These are phyloP conservation scores for Aspergillus coremiiformis DNA, from an alignment of 495 filamentous ascomycete species.

Conservation along the genomic window DNA sequence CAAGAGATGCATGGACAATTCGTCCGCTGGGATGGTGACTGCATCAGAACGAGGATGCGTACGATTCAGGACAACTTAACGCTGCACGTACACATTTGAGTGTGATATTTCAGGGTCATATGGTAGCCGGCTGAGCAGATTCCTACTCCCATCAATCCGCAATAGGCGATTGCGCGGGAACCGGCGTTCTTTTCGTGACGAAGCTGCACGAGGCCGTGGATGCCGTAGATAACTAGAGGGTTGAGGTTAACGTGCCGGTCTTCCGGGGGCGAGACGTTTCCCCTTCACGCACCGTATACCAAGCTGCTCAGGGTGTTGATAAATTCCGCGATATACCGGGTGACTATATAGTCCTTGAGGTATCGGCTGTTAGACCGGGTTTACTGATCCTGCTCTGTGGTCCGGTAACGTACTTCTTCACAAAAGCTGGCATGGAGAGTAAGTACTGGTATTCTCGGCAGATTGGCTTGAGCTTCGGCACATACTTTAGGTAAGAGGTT, in stretches of 20 bases:
- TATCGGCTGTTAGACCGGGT: neutral
- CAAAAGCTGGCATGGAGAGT: constrained; percentile 7
- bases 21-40: constrained; percentile 20
- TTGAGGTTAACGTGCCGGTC: neutral
- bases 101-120: constrained; percentile 44
- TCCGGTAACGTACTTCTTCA: constrained; percentile 12
- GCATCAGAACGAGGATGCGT: neutral
- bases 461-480: neutral
- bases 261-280: neutral
- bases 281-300: constrained; percentile 27
- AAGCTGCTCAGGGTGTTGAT: constrained; percentile 50
- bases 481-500: constrained; percentile 9
- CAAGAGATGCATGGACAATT: constrained; percentile 52
- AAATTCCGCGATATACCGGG: constrained; percentile 48
- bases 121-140: constrained; percentile 48
- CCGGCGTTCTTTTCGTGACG: constrained; percentile 10
- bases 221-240: constrained; percentile 25
- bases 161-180: constrained; percentile 35
- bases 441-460: neutral
- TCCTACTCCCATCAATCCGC: constrained; percentile 49
- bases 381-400: neutral
- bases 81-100: constrained; percentile 42
- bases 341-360: constrained; percentile 46
- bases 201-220: constrained; percentile 28
- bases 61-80: neutral